Percentiles rank a stretch among this genome's conserved stretches.
Evolutionary conservation across 2,329 filamentous ascomycete genomes (phyloP).

Genomic region (Monosporascus sp.): DNA sequence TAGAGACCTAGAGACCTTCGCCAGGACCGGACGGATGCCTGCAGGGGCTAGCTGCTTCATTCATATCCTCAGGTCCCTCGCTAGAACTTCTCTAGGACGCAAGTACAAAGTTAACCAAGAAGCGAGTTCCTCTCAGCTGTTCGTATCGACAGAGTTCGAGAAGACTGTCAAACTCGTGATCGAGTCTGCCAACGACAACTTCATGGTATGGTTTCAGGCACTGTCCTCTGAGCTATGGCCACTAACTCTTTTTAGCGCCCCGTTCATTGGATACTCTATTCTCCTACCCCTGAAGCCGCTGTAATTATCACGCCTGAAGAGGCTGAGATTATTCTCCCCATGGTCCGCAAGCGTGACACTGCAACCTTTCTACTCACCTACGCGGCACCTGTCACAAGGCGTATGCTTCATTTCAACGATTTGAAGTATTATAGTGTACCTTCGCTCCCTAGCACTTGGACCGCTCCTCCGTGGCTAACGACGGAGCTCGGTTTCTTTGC

Average conservation of each 20-base stretch:
- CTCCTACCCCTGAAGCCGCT: conserved; percentile 35
- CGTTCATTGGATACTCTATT: conserved; percentile 59
- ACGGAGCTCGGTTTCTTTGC: conserved; percentile 56
- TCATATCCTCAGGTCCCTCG: conserved; percentile 36
- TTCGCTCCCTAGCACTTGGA: conserved; percentile 30
- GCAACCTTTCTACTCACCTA: conserved; percentile 48
- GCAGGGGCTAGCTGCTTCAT: conserved; percentile 31
- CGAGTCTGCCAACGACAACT: conserved; percentile 26
- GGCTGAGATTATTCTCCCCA: conserved; percentile 47
- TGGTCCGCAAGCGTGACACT: conserved; percentile 24
- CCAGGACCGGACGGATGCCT: conserved; percentile 35
- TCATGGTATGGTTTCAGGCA: conserved; percentile 21
- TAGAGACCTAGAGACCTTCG: conserved; percentile 39
- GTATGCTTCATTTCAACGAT: conserved; percentile 54
- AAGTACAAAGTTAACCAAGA: conserved; percentile 24
- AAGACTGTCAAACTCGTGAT: conserved; percentile 33
- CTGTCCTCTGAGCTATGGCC: conserved; percentile 10
- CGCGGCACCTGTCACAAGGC: conserved; percentile 52
- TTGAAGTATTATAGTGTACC: conserved; percentile 50
- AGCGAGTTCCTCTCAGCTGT: conserved; percentile 20
- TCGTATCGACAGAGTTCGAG: conserved; percentile 41
- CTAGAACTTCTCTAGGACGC: conserved; percentile 26
- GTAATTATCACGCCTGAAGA: conserved; percentile 59
- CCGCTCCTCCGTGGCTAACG: conserved; percentile 45
- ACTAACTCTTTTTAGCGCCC: conserved; percentile 29